Base-by-base conservation (phyloP, 768 basidiomycete species). In the Grammothele lineata region DNA sequence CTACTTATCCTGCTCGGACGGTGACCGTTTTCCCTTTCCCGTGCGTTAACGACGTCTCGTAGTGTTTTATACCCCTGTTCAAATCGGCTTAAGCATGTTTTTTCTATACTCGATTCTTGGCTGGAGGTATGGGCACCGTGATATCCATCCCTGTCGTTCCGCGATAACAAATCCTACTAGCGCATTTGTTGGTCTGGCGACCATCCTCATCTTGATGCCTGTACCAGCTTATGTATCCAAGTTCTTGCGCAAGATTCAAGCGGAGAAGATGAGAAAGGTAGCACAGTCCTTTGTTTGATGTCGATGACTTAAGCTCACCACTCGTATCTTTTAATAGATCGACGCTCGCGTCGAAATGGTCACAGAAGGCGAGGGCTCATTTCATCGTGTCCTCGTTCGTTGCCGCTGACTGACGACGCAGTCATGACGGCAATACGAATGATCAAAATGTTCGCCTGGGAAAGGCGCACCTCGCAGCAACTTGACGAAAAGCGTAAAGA, bases 401-500 rank as follows among this genome's bases (percentile, higher is more conserved):
- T n/a, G n/a, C n/a, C n/a, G n/a, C 21, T 32, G 12, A 47, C 27
- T 5, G 6, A 35, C 18, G 12, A 18, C 38, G 9, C 43, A 67
- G 68, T 55, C 23, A 50, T 68, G 42, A 56, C 55, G 23, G 58
- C 66, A 34, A 59, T 74, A 4, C 66, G 73, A 12, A 73, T 75
- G 67, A 63, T 74, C 57, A 76, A 76, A 59, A 61, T 75, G 54
- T 77, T 74, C 42, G 67, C 64, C 18, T 67, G 62, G 70, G 71
- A 74, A 45, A 25, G 18, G 3, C 72, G 76, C 45, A 75, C 83
- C 59, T 67, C 74, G 24, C 61, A 72, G 15, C 69, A 70, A 40
- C 68, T 89, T 27, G 65, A 71, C 21, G 71, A 70, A 18, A 78
- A 77, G 56, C 75, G 87, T 46, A 75, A 81, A 34, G 73, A 74